Percentiles rank a stretch among this genome's conserved stretches.
phyloP scores from a whole-genome alignment of 441 rosid species.

The Kokia cookei region DNA sequence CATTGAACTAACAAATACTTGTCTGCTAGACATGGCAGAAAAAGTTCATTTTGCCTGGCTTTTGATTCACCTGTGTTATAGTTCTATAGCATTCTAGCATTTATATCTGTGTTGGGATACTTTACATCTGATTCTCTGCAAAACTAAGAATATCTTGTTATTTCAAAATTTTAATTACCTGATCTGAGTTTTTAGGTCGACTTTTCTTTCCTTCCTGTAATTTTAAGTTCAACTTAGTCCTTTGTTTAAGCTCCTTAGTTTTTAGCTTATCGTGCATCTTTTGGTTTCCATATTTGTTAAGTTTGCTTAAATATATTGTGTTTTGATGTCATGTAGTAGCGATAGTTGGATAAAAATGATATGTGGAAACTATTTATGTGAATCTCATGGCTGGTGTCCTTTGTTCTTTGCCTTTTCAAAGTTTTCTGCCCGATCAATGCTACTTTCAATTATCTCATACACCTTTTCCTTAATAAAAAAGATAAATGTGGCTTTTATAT shows the following conservation, averaged over 20 bases:
- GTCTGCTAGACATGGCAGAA: neutral
- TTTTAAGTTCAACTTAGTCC: neutral
- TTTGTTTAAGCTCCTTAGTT: neutral
- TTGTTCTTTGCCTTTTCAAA: neutral
- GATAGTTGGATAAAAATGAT: neutral
- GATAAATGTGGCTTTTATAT: neutral
- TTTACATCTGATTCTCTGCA: neutral
- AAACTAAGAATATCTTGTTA: neutral
- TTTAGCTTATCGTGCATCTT: neutral
- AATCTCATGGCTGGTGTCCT: neutral
- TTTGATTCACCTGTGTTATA: neutral
- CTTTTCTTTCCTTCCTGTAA: neutral
- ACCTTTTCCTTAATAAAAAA: neutral
- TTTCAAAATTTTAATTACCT: neutral
- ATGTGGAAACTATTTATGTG: neutral
- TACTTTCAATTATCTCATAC: neutral
- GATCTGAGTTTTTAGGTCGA: neutral
- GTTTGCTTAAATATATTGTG: neutral
- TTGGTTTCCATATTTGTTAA: neutral
- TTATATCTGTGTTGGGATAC: neutral
- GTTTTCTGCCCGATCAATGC: neutral
- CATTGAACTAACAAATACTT: neutral
- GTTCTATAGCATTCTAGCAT: neutral
- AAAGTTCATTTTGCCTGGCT: neutral
- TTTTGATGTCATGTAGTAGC: neutral